These are phyloP conservation scores for Rhizomucor miehei DNA, from an alignment of 371 early-diverging fungal genomes.

Conservation along the genomic window DNA sequence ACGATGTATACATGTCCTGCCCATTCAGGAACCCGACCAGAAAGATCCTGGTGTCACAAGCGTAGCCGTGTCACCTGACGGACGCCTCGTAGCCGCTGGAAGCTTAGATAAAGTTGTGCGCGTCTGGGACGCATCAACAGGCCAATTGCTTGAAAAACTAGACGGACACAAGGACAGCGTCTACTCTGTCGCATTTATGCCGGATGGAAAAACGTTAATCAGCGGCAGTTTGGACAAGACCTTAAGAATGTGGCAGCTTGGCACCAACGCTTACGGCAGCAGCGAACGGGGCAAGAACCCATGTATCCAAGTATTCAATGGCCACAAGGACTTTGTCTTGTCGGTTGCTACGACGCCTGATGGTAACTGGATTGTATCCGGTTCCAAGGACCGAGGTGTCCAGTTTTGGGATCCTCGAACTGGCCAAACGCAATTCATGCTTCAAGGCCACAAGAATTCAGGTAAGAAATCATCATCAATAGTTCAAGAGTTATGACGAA, in stretches of 20 bases:
- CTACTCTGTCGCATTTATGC: slow-evolving; percentile 92
- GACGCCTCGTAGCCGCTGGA: slow-evolving; percentile 75
- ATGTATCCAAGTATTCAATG: slow-evolving; percentile 57
- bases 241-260: slow-evolving; percentile 88
- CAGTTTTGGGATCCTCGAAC: slow-evolving; percentile 93
- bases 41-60: slow-evolving; percentile 94
- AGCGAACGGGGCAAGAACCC: slow-evolving; percentile 26
- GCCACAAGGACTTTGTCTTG: slow-evolving; percentile 93
- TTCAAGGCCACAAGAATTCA: slow-evolving; percentile 97
- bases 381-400: slow-evolving; percentile 93
- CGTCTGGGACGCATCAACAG: slow-evolving; percentile 85
- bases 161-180: slow-evolving; percentile 97
- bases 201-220: slow-evolving; percentile 87
- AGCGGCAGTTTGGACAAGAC: slow-evolving; percentile 95
- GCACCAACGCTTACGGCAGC: slow-evolving; percentile 50
- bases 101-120: slow-evolving; percentile 90
- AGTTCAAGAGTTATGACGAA: not conserved
- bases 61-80: slow-evolving; percentile 86
- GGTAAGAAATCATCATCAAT: slow-evolving; percentile 46
- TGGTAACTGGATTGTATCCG: slow-evolving; percentile 92
- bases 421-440: slow-evolving; percentile 82
- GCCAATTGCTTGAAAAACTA: slow-evolving; percentile 79
- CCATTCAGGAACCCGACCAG: slow-evolving; percentile 72
- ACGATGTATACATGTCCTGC: slow-evolving; percentile 64
- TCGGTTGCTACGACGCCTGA: slow-evolving; percentile 92